Percentiles rank a stretch among this genome's conserved stretches.
Conservation (phyloP, 176 grass and related monocot genomes). For the Paspalum vaginatum region DNA sequence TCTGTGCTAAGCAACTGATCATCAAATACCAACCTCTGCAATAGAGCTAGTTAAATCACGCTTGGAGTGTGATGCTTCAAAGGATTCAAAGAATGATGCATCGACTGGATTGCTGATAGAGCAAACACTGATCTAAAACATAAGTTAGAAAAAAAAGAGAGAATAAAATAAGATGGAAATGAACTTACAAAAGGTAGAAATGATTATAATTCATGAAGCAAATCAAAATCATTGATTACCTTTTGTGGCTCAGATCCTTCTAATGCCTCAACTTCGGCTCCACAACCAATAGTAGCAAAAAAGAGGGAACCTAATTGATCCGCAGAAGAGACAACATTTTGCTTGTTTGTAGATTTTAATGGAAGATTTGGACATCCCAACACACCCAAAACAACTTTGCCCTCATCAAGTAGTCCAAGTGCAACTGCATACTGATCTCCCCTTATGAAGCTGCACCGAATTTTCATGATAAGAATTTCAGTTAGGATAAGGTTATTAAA, state of each 20-base stretch:
- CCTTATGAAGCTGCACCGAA: slow-evolving; percentile 73
- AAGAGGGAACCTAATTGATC: slow-evolving; percentile 77
- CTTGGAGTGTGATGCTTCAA: slow-evolving; percentile 81
- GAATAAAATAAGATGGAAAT: not conserved
- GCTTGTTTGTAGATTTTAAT: slow-evolving; percentile 59
- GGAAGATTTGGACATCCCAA: slow-evolving; percentile 96
- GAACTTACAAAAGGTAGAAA: not conserved
- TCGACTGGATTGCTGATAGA: slow-evolving; percentile 58
- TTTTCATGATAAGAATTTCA: slow-evolving; percentile 16
- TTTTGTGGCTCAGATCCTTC: slow-evolving; percentile 68
- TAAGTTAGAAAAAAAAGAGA: not conserved
- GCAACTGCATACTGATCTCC: slow-evolving; percentile 99
- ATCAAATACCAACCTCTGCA: slow-evolving; percentile 63
- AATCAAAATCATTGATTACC: slow-evolving; percentile 48
- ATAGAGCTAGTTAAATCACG: slow-evolving; percentile 84
- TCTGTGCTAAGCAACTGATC: slow-evolving; percentile 7
- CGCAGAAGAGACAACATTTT: slow-evolving; percentile 28
- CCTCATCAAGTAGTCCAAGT: slow-evolving; percentile 88
- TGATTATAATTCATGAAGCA: not conserved
- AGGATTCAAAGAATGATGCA: slow-evolving; percentile 96
- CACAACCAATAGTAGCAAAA: slow-evolving; percentile 78
- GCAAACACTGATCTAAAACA: slow-evolving; percentile 74
- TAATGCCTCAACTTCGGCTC: slow-evolving; percentile 66
- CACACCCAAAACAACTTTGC: slow-evolving; percentile 92
- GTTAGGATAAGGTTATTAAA: not conserved